Base-by-base conservation (phyloP, 805 yeast genomes). In the Yamadazyma philogaea region DNA sequence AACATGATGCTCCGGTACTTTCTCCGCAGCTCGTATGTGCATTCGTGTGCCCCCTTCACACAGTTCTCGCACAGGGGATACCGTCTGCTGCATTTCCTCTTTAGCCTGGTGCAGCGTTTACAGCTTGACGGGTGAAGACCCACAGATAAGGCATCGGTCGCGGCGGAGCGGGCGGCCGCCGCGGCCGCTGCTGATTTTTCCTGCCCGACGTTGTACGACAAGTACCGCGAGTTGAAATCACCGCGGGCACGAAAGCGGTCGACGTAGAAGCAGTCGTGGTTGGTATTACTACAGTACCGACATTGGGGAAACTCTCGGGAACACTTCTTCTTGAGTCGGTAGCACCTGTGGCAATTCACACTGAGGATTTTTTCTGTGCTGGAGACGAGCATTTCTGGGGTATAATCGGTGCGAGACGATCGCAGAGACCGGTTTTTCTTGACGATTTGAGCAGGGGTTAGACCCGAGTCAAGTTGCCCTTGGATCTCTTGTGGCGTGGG, bases 321-420 rank as follows among this genome's bases (percentile, higher is more conserved):
- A 47, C 74, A 70, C 50, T 68, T 67, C 49, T 70, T 70, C 56
- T 70, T 70, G 43, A 70, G 56, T 30, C 68, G 54, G 45, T 70
- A 68, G 26, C 52, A 49, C 22, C 52, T 28, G 22, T 49, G 52
- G 33, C 52, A 49, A 27, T 46, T 49, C 8, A 26, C 24, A 6
- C 17, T 19, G 7, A 20, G 30, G 10, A n/a, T 6, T 7, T 15
- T 24, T 10, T 24, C 37, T 10, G 4, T 7, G 3, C 18, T 22
- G 8, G 26, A 10, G 8, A 43, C 10, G 10, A 43, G 37, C 37
- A 43, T 17, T 5, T 43, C 39, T 10, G 37, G 32, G 3, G 38
- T 27, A 28, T 39, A 43, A 27, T 43, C 46, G 3, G 26, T 26
- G 8, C 46, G 17, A 14, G 39, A 17, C 8, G 45, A 37, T 19